Evolutionary conservation across 768 basidiomycete species (phyloP).

Genomic region (Mycena epipterygia): DNA sequence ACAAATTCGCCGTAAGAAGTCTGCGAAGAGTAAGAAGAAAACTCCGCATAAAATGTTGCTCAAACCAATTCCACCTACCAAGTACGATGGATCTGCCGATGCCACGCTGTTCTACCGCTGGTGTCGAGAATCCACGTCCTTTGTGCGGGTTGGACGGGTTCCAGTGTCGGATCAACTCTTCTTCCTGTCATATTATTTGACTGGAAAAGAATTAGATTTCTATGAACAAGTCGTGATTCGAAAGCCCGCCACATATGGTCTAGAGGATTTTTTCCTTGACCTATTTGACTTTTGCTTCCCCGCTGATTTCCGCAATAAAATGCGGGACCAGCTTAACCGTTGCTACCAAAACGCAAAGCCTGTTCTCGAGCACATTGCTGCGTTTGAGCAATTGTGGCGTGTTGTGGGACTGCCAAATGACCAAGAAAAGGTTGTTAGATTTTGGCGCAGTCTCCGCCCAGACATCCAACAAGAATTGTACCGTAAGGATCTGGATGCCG

Average conservation of each 20-base stretch:
- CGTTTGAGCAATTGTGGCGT: constrained; percentile 36
- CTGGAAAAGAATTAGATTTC: constrained; percentile 45
- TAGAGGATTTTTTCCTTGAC: constrained; percentile 45
- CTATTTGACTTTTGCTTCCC: constrained; percentile 57
- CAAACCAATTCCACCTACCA: constrained; percentile 39
- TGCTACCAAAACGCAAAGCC: constrained; percentile 6
- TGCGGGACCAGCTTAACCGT: background rate
- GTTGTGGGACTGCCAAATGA: constrained; percentile 36
- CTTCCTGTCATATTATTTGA: constrained; percentile 43
- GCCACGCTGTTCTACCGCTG: no score
- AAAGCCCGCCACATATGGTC: constrained; percentile 39
- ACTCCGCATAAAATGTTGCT: constrained; percentile 34
- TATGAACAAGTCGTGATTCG: constrained; percentile 40
- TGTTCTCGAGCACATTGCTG: constrained; percentile 39
- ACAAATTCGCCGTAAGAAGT: background rate
- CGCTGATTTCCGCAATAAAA: constrained; percentile 34
- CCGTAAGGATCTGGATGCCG: constrained; percentile 33
- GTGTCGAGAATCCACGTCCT: constrained; percentile 36
- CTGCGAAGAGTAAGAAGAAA: no score
- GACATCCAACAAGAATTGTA: constrained; percentile 38
- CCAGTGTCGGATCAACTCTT: constrained; percentile 31
- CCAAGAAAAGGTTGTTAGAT: constrained; percentile 34
- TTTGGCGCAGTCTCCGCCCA: constrained; percentile 45
- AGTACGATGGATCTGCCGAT: constrained; percentile 49
- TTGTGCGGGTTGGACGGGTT: constrained; percentile 37